Evolutionary conservation across 345 rosid genomes (phyloP), one percentile per base, ranked within the genome.

Genomic region (Trapa bicornis): DNA sequence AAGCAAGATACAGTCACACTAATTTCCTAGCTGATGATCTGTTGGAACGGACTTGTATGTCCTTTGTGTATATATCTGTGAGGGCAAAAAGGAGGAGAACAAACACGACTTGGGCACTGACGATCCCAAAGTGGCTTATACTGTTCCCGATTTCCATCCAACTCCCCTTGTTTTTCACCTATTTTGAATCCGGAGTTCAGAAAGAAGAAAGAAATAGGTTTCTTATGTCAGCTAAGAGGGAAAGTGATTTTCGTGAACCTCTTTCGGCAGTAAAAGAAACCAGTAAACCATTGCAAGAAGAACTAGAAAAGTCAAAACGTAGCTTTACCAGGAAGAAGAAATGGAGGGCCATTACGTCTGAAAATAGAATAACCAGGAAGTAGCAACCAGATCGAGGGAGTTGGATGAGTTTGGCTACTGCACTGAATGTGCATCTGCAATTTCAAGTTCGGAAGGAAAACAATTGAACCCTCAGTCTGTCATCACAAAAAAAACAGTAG

Each of bases 61-160:
- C 86, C 70, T 74, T 85, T 3, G 97, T 88, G 87, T 88, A 93
- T 50, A 88, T 72, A 69, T 93, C 89, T 6, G 98, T 88, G 47
- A 89, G 81, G 16, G 96, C 96, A 67, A 93, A 85, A 68, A 93
- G 98, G 69, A 89, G 72, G 50, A 93, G 87, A 71, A 89, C 96
- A 68, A 89, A 92, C 45, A 92, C 97, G 32, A 92, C 98, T 78
- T 89, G 98, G 13, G 98, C 98, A 70, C 98, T 93, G 91, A 88
- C 77, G 0, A 89, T 89, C 70, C 98, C 96, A 66, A 89, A 89
- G 73, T 92, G 97, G 80, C 98, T 92, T 73, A 92, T 92, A 82
- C 91, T 86, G 73, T 89, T 93, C 43, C 98, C 97, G 0, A 93
- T 93, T 62, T 93, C 98, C 98, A 89, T 93, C 98, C 98, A 93